Base-by-base conservation (phyloP, 371 early-diverging fungal species). In the Mucor lusitanicus region DNA sequence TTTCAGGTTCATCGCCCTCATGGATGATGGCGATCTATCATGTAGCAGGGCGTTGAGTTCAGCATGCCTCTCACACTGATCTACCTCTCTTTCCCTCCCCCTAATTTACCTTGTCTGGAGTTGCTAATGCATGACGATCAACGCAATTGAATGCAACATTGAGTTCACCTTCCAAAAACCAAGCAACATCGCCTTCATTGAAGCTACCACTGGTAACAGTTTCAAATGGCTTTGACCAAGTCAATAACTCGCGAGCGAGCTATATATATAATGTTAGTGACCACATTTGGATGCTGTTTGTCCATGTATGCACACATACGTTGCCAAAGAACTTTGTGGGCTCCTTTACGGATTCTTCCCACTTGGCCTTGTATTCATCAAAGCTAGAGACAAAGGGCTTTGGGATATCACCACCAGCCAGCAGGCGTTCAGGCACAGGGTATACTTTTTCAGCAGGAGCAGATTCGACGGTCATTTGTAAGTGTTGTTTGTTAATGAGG, bases 71-170 rank as follows among this genome's bases (percentile, higher is more conserved):
- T 28, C 17, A 27, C 30, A 19, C 7, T n/a, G n/a, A n/a, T 6
- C 42, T n/a, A 1, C 27, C 35, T 1, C 37, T 13, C 13, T 5
- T 37, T 37, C 5, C 13, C 15, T 37, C 1, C 13, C 11, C 8
- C 23, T 9, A 23, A 28, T 67, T 75, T 75, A 85, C 85, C 82
- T 86, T 86, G 72, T 86, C 74, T n/a, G 94, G 94, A 48, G 86
- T 84, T 30, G 77, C 58, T 27, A 80, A 59, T 32, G 95, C 97
- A 83, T 97, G 96, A 46, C 98, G 92, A 74, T 99, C 99, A 28
- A 99, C 91, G 83, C 97, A 97, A 85, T 99, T 99, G 86, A 95
- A 95, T 37, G 92, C 88, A 15, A 94, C 95, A 79, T 99, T 99
- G 65, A 99, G 78, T 72, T 91, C 83, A 42, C 99, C 99, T 61